Conservation (phyloP, 1,284 basidiomycete species). For the Volvariella volvacea region DNA sequence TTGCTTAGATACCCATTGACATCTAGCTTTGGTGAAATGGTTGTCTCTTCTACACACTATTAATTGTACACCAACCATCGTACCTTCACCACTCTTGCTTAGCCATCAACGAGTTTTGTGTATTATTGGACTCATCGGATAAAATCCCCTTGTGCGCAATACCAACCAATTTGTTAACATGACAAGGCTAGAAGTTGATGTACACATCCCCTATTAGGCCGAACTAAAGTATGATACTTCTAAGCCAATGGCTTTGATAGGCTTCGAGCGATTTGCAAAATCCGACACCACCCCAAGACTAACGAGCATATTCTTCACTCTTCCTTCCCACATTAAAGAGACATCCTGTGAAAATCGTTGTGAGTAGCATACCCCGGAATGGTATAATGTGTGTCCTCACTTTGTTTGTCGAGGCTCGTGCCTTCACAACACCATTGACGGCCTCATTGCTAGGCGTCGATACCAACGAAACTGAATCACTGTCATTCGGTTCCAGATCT, state of each 20-base stretch:
- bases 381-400: conserved; percentile 36
- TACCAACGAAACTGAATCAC: conserved; percentile 2
- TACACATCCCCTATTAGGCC: conserved; percentile 27
- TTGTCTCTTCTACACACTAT: no score
- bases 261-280: conserved; percentile 74
- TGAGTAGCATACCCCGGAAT: conserved; percentile 3
- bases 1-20: no score
- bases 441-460: conserved; percentile 31
- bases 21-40: no score
- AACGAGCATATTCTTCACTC: conserved; percentile 85
- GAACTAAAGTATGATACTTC: conserved; percentile 91
- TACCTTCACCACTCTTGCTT: no score
- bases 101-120: no score
- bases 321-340: conserved; percentile 90
- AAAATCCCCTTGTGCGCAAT: no score
- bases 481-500: conserved; percentile 17
- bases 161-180: no score
- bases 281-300: conserved; percentile 87
- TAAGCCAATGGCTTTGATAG: conserved; percentile 82
- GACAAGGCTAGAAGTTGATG: no score
- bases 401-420: conserved; percentile 81
- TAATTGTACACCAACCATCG: no score
- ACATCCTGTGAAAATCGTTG: conserved; percentile 52
- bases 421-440: conserved; percentile 82
- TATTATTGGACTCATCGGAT: no score